Conservation (phyloP, 2,329 filamentous ascomycete species). For the Nothophaeocryptopus gaeumannii region DNA sequence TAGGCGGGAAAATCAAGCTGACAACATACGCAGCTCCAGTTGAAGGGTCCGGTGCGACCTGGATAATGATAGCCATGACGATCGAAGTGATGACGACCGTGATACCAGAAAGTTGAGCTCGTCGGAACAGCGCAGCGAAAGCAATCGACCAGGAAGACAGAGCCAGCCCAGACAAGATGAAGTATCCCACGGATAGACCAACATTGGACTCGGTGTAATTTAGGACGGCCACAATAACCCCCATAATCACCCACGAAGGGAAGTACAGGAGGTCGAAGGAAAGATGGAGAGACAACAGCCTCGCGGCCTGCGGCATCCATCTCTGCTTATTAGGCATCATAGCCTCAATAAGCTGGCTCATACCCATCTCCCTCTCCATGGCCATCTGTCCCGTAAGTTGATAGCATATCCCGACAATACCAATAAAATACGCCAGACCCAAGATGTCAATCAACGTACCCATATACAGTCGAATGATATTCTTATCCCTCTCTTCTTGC, state of each 20-base stretch:
- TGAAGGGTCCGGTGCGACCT: constrained; percentile 63
- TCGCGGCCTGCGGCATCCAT: constrained; percentile 74
- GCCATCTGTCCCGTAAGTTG: constrained; percentile 85
- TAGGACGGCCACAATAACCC: constrained; percentile 61
- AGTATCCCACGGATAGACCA: constrained; percentile 55
- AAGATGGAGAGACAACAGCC: constrained; percentile 75
- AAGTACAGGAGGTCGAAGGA: constrained; percentile 77
- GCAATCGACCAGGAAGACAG: constrained; percentile 78
- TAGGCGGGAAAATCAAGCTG: constrained; percentile 77
- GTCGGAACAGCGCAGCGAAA: constrained; percentile 74
- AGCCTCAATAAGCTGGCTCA: constrained; percentile 83
- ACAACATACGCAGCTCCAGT: constrained; percentile 67
- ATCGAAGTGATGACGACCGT: constrained; percentile 69
- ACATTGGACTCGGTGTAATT: constrained; percentile 51
- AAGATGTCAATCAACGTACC: constrained; percentile 70
- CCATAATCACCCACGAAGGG: constrained; percentile 78
- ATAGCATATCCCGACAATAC: constrained; percentile 77
- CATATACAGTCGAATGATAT: constrained; percentile 70
- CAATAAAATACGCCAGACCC: constrained; percentile 74
- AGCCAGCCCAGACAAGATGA: constrained; percentile 72
- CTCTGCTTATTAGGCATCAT: constrained; percentile 77
- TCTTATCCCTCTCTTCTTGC: constrained; percentile 61
- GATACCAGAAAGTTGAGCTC: constrained; percentile 83
- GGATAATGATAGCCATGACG: constrained; percentile 76
- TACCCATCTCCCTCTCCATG: constrained; percentile 78